A percentile compares a stretch with the other conserved stretches of the same genome.
phyloP scores from a whole-genome alignment of 805 yeast genomes.

The Lachancea sp. region DNA sequence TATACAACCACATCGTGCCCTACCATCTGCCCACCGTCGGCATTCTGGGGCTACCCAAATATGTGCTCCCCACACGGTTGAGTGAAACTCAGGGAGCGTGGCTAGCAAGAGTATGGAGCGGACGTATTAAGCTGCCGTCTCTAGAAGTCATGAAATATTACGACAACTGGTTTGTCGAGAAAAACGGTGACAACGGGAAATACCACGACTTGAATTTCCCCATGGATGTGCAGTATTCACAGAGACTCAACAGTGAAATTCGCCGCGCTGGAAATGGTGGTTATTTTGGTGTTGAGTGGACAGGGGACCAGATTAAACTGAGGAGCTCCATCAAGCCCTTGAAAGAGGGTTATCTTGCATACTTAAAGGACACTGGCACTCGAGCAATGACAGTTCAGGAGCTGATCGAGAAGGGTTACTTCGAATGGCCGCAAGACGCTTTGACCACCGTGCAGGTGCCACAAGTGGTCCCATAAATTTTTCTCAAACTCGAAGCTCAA shows the following conservation, averaged over 20 bases:
- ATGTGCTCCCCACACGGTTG: slow-evolving; percentile 52
- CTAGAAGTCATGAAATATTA: slow-evolving; percentile 41
- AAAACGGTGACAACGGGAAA: slow-evolving; percentile 41
- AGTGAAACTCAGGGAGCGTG: slow-evolving; percentile 58
- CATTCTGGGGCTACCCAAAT: slow-evolving; percentile 53
- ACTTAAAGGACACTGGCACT: slow-evolving; percentile 35
- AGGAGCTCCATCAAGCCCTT: slow-evolving; percentile 40
- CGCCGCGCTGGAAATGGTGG: slow-evolving; percentile 38
- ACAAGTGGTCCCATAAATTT: slow-evolving; percentile 7
- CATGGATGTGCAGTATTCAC: slow-evolving; percentile 53
- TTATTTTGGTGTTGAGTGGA: slow-evolving; percentile 49
- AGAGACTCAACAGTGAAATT: slow-evolving; percentile 36
- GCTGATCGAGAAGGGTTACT: slow-evolving; percentile 34
- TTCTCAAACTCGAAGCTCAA: neutral
- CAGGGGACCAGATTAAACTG: slow-evolving; percentile 37
- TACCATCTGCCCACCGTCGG: slow-evolving; percentile 55
- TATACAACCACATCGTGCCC: slow-evolving; percentile 53
- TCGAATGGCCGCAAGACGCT: slow-evolving; percentile 28
- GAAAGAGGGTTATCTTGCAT: slow-evolving; percentile 41
- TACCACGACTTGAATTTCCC: slow-evolving; percentile 53
- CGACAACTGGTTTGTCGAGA: slow-evolving; percentile 35
- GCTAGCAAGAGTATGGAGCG: slow-evolving; percentile 54
- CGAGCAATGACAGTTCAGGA: slow-evolving; percentile 36
- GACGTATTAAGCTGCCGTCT: slow-evolving; percentile 47
- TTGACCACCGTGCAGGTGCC: slow-evolving; percentile 15